Evolutionary conservation across 2,329 filamentous ascomycete species (phyloP).

Genomic region (Xylariaceae sp.): DNA sequence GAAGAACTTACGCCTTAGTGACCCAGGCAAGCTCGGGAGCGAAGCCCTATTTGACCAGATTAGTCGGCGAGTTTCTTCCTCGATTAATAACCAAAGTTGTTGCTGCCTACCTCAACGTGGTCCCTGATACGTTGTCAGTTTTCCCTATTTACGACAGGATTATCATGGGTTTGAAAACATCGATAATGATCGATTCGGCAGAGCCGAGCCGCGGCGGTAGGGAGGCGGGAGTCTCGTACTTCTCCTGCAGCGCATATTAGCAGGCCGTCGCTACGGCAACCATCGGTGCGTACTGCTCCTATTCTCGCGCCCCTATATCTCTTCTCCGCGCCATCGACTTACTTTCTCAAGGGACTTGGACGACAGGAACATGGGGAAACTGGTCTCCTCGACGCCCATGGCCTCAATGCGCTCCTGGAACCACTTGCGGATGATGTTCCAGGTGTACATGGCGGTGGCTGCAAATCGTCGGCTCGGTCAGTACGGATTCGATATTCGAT

Average conservation of each 20-base stretch:
- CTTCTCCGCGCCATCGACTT: background rate
- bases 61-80: background rate
- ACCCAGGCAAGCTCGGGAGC: constrained; percentile 89
- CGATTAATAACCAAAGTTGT: background rate
- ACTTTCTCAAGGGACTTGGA: constrained; percentile 75
- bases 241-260: constrained; percentile 18
- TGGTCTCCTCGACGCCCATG: constrained; percentile 90
- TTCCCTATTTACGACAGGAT: background rate
- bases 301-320: background rate
- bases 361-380: constrained; percentile 94
- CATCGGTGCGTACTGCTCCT: background rate
- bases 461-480: constrained; percentile 6
- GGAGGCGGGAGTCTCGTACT: constrained; percentile 13
- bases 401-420: constrained; percentile 74
- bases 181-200: background rate
- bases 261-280: background rate
- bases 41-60: constrained; percentile 56
- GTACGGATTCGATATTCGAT: background rate
- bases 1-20: constrained; percentile 62
- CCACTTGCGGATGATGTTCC: constrained; percentile 61
- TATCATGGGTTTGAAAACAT: background rate
- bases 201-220: background rate
- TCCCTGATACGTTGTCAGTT: constrained; percentile 59
- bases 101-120: constrained; percentile 62
- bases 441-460: constrained; percentile 59